Base-by-base conservation (phyloP, 2,329 filamentous ascomycete genomes). In the Hymenoscyphus salicellus region DNA sequence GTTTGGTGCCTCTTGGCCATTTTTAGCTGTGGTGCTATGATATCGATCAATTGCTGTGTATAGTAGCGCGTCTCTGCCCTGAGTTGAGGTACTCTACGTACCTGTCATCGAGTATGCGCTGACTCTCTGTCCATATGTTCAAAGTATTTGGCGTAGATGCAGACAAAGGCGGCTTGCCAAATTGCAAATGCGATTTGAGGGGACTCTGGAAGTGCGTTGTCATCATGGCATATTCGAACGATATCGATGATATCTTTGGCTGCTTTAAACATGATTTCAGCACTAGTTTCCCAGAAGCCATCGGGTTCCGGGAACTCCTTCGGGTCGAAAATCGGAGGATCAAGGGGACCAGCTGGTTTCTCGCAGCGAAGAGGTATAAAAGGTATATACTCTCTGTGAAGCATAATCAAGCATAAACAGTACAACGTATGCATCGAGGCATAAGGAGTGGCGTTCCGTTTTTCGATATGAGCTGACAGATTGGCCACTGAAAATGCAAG, bases 61-160 rank as follows among this genome's bases (percentile, higher is more conserved):
- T n/a, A n/a, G n/a, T n/a, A n/a, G n/a, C n/a, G n/a, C n/a, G n/a
- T n/a, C n/a, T n/a, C n/a, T n/a, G n/a, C n/a, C n/a, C n/a, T n/a
- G n/a, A n/a, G n/a, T n/a, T n/a, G n/a, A n/a, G n/a, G n/a, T n/a
- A n/a, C n/a, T n/a, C n/a, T n/a, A n/a, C n/a, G n/a, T n/a, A n/a
- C n/a, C n/a, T n/a, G n/a, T n/a, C n/a, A n/a, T n/a, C n/a, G n/a
- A n/a, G n/a, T n/a, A n/a, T n/a, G n/a, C n/a, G n/a, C n/a, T n/a
- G n/a, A n/a, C n/a, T n/a, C n/a, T n/a, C n/a, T 79, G 69, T 92
- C 89, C 86, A 92, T 90, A 64, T 84, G 82, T 0, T 87, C 86
- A 63, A 91, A 92, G 71, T 87, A 84, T 55, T 82, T 80, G 11
- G 85, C 85, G 73, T 91, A 92, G 2, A 90, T 80, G 38, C 86